Evolutionary conservation across 768 basidiomycete species (phyloP), one percentile per base, ranked within the genome.

Genomic region (Agrocybe praecox): DNA sequence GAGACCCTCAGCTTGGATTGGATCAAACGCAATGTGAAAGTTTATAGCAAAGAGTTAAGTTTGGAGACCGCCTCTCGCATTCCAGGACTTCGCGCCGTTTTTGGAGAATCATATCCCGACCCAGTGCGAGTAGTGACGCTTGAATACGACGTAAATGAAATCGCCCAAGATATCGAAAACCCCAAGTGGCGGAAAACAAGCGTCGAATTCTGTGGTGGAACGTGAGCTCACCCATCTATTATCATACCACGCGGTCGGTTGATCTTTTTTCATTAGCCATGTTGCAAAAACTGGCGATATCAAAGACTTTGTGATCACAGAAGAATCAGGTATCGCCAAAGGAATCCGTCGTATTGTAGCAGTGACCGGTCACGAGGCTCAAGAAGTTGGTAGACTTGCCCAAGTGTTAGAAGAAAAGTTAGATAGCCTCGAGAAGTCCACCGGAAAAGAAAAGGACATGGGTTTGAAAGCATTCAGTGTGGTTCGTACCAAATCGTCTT

Each of bases 201-300:
- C 70, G 85, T 97, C 60, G 97, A 99, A 74, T 96, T 99, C 69
- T 99, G 97, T 70, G 97, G 97, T 73, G 97, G 97, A 72, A 99
- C 97, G 86, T 94, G 65, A 72, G 92, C 84, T 43, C 21, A 34
- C n/a, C 32, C 50, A 57, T n/a, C 24, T 36, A 32, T 56, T 18
- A 9, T n/a, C 42, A 17, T 43, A 15, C 8, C 46, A 19, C 24
- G 8, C 23, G 23, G 29, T 22, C n/a, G 9, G 26, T 23, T 36
- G 32, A 57, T 45, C 32, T 48, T 19, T 52, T 45, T 24, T 55
- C 7, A 45, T 4, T 53, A 94, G 93, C 1, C 97, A 99, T 69
- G 97, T 99, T 53, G 83, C 86, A n/a, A 92, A 88, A 74, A 99
- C 97, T 0, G 94, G 96, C 17, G 94, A 96, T 65, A 98, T 99